phyloP scores from a whole-genome alignment of 495 filamentous ascomycete genomes.

The Cercophora samala region DNA sequence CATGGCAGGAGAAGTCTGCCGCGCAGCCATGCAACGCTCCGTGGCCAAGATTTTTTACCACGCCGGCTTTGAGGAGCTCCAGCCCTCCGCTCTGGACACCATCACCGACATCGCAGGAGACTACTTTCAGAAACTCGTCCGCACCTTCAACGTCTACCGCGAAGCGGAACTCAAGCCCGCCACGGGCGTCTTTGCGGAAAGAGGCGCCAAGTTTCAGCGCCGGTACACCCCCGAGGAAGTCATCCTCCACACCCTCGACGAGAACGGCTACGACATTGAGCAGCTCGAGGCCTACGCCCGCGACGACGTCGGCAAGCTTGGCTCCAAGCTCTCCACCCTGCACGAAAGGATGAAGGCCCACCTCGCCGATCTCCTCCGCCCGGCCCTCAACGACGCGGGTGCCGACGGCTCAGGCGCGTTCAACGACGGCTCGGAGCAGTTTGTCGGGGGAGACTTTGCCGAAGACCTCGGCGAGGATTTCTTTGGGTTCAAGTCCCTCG shows the following conservation, averaged over 20 bases:
- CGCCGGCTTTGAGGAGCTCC: slow-evolving; percentile 95
- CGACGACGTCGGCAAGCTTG: slow-evolving; percentile 89
- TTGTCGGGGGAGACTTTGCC: slow-evolving; percentile 92
- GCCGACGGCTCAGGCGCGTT: slow-evolving; percentile 88
- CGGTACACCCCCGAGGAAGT: slow-evolving; percentile 77
- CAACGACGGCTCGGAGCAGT: slow-evolving; percentile 95
- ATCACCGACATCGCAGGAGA: slow-evolving; percentile 87
- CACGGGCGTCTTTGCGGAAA: slow-evolving; percentile 37
- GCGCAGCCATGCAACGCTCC: slow-evolving; percentile 80
- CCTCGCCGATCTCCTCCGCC: slow-evolving; percentile 84
- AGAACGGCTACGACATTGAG: slow-evolving; percentile 79
- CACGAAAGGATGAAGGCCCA: slow-evolving; percentile 92
- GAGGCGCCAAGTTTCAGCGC: slow-evolving; percentile 54
- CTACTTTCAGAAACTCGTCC: slow-evolving; percentile 79
- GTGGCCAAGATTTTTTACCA: slow-evolving; percentile 95
- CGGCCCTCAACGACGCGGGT: slow-evolving; percentile 71
- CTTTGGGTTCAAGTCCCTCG: slow-evolving; percentile 96
- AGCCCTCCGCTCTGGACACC: slow-evolving; percentile 87
- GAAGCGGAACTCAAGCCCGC: slow-evolving; percentile 68
- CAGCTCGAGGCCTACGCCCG: slow-evolving; percentile 82
- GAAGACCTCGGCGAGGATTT: slow-evolving; percentile 98
- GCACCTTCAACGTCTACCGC: slow-evolving; percentile 73
- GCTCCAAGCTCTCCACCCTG: slow-evolving; percentile 74
- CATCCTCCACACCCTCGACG: slow-evolving; percentile 78
- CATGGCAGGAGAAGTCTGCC: slow-evolving; percentile 73